Percentiles rank a stretch among this genome's conserved stretches.
These are phyloP conservation scores for Pseudogymnoascus sp. DNA, from an alignment of 2,329 filamentous ascomycete species.

Conservation along the genomic window DNA sequence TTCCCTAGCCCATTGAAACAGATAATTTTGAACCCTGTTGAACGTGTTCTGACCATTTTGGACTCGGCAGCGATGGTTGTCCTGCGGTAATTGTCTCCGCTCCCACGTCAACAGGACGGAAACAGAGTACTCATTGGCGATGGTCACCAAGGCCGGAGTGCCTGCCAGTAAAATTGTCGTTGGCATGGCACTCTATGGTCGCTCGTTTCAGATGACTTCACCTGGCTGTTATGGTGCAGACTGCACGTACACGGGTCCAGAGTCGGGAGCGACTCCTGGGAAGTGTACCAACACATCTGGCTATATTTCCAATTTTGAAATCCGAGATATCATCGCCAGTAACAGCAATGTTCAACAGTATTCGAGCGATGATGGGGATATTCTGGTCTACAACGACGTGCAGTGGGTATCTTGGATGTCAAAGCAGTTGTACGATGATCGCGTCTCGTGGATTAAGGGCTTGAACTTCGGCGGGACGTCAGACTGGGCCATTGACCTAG, in stretches of 20 bases:
- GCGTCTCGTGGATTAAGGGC: constrained; percentile 17
- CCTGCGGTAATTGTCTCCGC: constrained; percentile 26
- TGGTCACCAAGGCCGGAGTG: constrained; percentile 32
- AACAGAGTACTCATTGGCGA: constrained; percentile 27
- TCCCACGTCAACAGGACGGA: constrained; percentile 33
- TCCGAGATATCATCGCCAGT: constrained; percentile 3
- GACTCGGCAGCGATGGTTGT: too few relatives aligned
- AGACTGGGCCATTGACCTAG: constrained; percentile 33
- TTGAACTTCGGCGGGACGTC: constrained; percentile 28
- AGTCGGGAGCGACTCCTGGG: background rate
- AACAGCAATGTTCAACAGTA: background rate
- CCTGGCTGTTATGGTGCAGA: constrained; percentile 22
- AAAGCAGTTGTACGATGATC: constrained; percentile 20
- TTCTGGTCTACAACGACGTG: constrained; percentile 28
- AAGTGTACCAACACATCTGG: background rate
- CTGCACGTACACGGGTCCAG: constrained; percentile 26
- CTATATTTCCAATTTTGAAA: background rate
- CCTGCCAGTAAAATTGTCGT: constrained; percentile 26
- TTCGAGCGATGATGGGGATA: constrained; percentile 17
- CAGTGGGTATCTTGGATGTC: constrained; percentile 31
- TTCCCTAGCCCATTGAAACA: too few relatives aligned
- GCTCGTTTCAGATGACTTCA: constrained; percentile 29
- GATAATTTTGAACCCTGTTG: too few relatives aligned
- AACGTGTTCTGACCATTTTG: too few relatives aligned
- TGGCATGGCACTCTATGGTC: constrained; percentile 29